These are phyloP conservation scores for Grosmannia serpens DNA, from an alignment of 2,329 filamentous ascomycete species.

Conservation along the genomic window DNA sequence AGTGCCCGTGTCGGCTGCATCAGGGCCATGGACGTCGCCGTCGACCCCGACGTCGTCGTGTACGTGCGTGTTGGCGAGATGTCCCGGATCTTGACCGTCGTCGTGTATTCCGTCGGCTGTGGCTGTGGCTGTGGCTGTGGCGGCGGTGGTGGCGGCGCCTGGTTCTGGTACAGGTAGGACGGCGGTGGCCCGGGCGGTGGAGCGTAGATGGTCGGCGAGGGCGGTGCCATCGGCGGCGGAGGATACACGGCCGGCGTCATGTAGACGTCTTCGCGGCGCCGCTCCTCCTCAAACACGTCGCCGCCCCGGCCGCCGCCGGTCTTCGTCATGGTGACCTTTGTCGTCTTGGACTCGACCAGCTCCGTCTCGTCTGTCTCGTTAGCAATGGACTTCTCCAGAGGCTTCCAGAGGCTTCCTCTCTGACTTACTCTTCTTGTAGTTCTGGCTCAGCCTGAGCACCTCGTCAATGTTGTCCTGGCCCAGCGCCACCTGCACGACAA, in stretches of 20 bases:
- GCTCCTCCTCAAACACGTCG: conserved; percentile 36
- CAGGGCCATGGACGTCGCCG: conserved; percentile 13
- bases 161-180: neutral
- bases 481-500: conserved; percentile 73
- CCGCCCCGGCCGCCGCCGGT: neutral
- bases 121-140: conserved; percentile 22
- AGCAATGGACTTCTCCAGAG: neutral
- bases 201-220: conserved; percentile 18
- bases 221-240: conserved; percentile 11
- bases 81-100: conserved; percentile 33
- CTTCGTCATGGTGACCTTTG: conserved; percentile 3
- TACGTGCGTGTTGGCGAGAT: conserved; percentile 29
- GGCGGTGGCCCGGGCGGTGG: conserved; percentile 16
- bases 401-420: too few species aligned
- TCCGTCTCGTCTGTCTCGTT: conserved; percentile 8
- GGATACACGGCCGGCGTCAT: conserved; percentile 17
- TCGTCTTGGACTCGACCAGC: conserved; percentile 8
- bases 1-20: conserved; percentile 3
- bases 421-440: conserved; percentile 49
- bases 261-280: conserved; percentile 27
- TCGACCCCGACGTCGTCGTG: conserved; percentile 14
- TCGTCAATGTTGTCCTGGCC: conserved; percentile 88
- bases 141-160: conserved; percentile 21
- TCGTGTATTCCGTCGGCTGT: conserved; percentile 21
- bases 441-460: conserved; percentile 70